Base-by-base conservation (phyloP, 768 basidiomycete species). In the Mycena kentingensis region DNA sequence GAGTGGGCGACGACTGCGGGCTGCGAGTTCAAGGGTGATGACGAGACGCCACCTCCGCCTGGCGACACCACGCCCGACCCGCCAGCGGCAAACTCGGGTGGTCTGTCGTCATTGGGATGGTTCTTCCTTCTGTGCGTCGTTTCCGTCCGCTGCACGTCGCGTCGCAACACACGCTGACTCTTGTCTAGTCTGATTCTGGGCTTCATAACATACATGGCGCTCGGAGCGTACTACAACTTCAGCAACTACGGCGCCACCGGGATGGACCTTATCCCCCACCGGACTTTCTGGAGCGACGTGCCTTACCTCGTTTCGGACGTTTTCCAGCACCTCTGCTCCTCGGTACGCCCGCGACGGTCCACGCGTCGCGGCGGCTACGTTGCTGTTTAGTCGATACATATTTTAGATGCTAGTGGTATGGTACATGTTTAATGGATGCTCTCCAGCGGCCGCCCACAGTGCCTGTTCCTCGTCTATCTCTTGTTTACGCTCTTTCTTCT, bases 221-320 rank as follows among this genome's bases (percentile, higher is more conserved):
- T 93, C 22, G 93, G 93, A 18, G 87, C 87, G 8, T 95, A 93
- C 67, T 87, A 90, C 71, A 93, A 95, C 62, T 93, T 92, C 63
- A 82, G 87, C 5, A 89, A 83, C 18, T 95, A 94, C 65, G 92
- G 92, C 18, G 88, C 92, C 8, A 79, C 83, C 22, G 93, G 93
- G 13, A 72, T 76, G 66, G 92, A 94, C 68, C 77, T 93, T 48
- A 84, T 93, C 66, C 91, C 90, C 89, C 90, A 93, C 69, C 88
- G 90, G 43, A 89, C 92, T 65, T 93, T 93, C 69, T 93, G 90
- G 90, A 75, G 83, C 66, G 91, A 93, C 69, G 88, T 93, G 3
- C 91, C 91, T 4, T 91, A 90, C 60, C 88, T 93, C 83, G 67
- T 91, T 38, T 77, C 78, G 36, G 91, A 93, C 61, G 86, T 93